Percentiles rank a stretch among this genome's conserved stretches.
Evolutionary conservation across 257 asterid species (phyloP).

Genomic region (Scutellaria barbata): DNA sequence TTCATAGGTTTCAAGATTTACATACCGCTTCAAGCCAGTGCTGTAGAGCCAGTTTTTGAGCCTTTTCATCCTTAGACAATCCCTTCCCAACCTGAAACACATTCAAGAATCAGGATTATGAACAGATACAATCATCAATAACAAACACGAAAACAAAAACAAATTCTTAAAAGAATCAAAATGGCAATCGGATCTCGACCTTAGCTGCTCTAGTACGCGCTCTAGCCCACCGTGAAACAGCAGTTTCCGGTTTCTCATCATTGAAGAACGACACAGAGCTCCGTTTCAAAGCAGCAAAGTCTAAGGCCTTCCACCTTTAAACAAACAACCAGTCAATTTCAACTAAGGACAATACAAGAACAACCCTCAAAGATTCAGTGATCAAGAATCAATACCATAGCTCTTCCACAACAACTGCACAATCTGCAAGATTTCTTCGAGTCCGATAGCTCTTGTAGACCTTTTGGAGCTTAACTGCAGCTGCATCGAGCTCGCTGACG

Average conservation of each 20-base stretch:
- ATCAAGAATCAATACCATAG: constrained; percentile 55
- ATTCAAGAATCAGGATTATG: constrained; percentile 27
- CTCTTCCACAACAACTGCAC: constrained; percentile 97
- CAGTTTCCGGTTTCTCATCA: constrained; percentile 81
- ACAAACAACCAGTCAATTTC: constrained; percentile 25
- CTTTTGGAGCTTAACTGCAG: constrained; percentile 88
- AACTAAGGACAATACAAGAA: no score
- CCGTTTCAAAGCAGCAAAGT: constrained; percentile 75
- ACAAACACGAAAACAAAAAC: background rate
- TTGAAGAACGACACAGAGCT: constrained; percentile 89
- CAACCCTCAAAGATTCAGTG: background rate
- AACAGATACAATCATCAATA: background rate
- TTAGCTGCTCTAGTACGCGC: constrained; percentile 92
- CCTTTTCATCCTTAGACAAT: constrained; percentile 91
- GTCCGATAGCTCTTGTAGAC: constrained; percentile 92
- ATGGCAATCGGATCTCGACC: constrained; percentile 38
- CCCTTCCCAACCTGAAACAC: constrained; percentile 87
- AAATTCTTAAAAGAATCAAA: background rate
- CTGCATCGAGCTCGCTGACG: constrained; percentile 84
- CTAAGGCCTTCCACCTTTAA: constrained; percentile 95
- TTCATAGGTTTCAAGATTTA: constrained; percentile 40
- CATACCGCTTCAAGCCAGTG: constrained; percentile 97
- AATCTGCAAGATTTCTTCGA: constrained; percentile 89
- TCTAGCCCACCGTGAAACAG: constrained; percentile 93
- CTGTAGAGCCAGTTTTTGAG: constrained; percentile 86